Base-by-base conservation (phyloP, 176 grass and related monocot species). In the Musa acuminata region DNA sequence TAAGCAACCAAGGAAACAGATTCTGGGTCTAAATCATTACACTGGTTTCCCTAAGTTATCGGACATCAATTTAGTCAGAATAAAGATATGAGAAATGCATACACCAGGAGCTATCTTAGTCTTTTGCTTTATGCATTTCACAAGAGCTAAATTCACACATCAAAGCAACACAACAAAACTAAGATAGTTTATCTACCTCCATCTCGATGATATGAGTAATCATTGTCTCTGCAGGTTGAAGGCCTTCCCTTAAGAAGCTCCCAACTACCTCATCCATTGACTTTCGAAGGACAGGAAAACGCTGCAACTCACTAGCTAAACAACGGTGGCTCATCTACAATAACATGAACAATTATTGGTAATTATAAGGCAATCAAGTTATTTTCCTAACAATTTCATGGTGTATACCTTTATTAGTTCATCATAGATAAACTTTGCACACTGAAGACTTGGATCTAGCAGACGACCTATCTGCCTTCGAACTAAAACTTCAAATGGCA, bases 251-350 rank as follows among this genome's bases (percentile, higher is more conserved):
- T 60, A 99, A 80, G 78, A 99, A 99, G 57, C 85, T 91, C 67
- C 90, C 86, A 75, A 89, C 89, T 78, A 94, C 95, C 77, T 99
- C 95, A 81, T 99, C 95, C 95, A 99, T 99, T 60, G 84, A 87
- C 79, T 87, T 94, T 20, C 86, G 81, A 35, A 99, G 86, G 63
- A 89, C 72, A 76, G 95, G 95, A 83, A 91, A 99, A 76, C 93
- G 91, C 60, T 99, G 95, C 55, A 99, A 83, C 77, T 99, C 91
- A 62, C 64, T 84, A 73, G 76, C 48, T 80, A 94, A 86, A 80
- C 86, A 94, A 58, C 35, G 73, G 75, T 99, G 95, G 70, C 91
- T 94, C 88, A 99, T 99, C 95, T 99, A 71, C 75, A 83, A 50
- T 1, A 16, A 65, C 13, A 55, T 57, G 3, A 74, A 25, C 7